phyloP scores from a whole-genome alignment of 106 monocot genomes.

The Hemerocallis citrina region DNA sequence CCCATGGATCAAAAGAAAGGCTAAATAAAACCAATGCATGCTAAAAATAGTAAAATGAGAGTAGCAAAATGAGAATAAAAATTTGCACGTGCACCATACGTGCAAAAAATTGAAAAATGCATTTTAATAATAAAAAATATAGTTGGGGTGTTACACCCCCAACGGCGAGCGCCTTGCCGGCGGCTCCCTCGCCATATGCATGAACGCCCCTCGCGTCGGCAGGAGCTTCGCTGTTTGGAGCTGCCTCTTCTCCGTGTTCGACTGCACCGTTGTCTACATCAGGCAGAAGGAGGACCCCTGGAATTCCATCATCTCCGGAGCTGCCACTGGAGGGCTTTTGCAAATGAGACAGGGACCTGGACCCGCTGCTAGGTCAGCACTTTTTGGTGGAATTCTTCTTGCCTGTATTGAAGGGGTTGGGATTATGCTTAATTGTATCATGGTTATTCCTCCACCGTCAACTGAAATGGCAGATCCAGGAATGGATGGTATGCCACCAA shows the following conservation, averaged over 20 bases:
- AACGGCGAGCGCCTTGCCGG: slow-evolving; percentile 67
- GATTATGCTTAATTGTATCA: slow-evolving; percentile 21
- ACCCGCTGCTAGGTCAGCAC: slow-evolving; percentile 25
- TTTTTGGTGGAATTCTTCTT: slow-evolving; percentile 21
- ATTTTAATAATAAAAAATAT: too few relatives aligned
- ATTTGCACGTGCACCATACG: too few relatives aligned
- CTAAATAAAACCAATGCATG: too few relatives aligned
- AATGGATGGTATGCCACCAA: slow-evolving; percentile 2
- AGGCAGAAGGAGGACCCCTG: slow-evolving; percentile 95
- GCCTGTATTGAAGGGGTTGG: slow-evolving; percentile 21
- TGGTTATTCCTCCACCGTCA: slow-evolving; percentile 16
- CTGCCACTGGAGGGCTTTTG: slow-evolving; percentile 82
- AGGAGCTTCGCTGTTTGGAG: slow-evolving; percentile 98
- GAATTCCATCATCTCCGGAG: slow-evolving; percentile 84
- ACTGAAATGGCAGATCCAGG: slow-evolving; percentile 10
- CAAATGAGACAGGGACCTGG: slow-evolving; percentile 63
- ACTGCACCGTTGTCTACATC: slow-evolving; percentile 84
- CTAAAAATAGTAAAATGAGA: too few relatives aligned
- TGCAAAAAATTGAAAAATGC: too few relatives aligned
- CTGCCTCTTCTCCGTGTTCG: slow-evolving; percentile 81
- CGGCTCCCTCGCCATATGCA: slow-evolving; percentile 56
- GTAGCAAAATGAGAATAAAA: too few relatives aligned
- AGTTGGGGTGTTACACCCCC: too few relatives aligned
- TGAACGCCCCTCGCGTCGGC: slow-evolving; percentile 85
- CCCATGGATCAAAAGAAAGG: too few relatives aligned